Base-by-base conservation (phyloP, 1,139 yeast genomes). In the Sugiyamaella pinicola region DNA sequence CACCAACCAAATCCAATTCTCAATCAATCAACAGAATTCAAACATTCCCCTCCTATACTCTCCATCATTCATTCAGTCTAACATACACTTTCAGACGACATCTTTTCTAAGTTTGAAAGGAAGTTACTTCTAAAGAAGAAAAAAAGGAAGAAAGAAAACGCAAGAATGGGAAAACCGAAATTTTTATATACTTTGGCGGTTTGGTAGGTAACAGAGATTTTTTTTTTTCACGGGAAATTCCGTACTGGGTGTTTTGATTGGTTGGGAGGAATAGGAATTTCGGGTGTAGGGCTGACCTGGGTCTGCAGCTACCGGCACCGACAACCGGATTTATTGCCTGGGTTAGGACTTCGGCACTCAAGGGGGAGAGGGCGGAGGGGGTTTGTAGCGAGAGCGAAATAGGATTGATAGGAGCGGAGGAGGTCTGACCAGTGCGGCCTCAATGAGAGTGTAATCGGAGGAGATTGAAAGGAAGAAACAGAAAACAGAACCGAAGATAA, bases 81-180 rank as follows among this genome's bases (percentile, higher is more conserved):
- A 46, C 49, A 46, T 46, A 46, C 49, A 21, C 43, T 37, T 46
- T 46, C 49, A 46, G 43, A 43, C 47, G 38, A 26, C 43, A 35
- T 43, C 47, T 46, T 31, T 45, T 45, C 41, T 45, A 33, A 17
- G 10, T 46, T 10, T 46, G 37, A 46, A 37, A 37, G 49, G 49
- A 46, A 46, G 49, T 10, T 46, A 46, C 49, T 46, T 29, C 49
- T 46, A 35, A 35, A 19, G 34, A 45, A 21, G 13, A 46, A 38
- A 24, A 33, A 45, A 37, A 33, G 35, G 37, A 18, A 24, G 28
- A 28, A 35, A 28, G 29, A 18, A 35, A 17, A 28, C 9, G 21
- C 37, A 37, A 46, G 29, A 45, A 19, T 18, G 29, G 49, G 43
- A 31, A 31, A 46, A 46, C 43, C 38, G 37, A 38, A 46, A 46